These are phyloP conservation scores for Entamoeba dispar DNA, from an alignment of 208 protist species.

Conservation along the genomic window DNA sequence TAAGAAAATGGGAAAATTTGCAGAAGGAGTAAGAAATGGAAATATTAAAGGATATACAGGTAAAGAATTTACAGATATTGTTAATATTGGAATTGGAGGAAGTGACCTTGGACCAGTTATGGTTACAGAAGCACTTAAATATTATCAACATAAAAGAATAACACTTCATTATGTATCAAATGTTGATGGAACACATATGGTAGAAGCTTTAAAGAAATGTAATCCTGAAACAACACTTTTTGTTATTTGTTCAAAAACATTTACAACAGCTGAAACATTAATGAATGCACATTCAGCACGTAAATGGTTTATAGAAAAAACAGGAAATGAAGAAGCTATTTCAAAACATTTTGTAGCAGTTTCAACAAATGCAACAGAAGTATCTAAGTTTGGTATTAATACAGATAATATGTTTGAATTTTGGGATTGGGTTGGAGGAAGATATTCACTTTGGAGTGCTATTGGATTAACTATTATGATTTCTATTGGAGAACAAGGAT, in stretches of 20 bases:
- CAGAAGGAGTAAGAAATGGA: constrained; percentile 54
- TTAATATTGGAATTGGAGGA: constrained; percentile 86
- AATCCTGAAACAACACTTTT: constrained; percentile 72
- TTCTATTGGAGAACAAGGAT: constrained; percentile 69
- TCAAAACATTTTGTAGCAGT: constrained; percentile 83
- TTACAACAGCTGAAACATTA: constrained; percentile 80
- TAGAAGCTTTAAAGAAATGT: constrained; percentile 53
- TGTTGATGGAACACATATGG: constrained; percentile 75
- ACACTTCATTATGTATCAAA: constrained; percentile 77
- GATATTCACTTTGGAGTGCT: constrained; percentile 81
- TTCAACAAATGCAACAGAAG: constrained; percentile 64
- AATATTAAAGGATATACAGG: constrained; percentile 70
- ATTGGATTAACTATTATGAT: constrained; percentile 76
- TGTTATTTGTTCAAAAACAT: constrained; percentile 82
- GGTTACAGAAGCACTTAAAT: constrained; percentile 63
- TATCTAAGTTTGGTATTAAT: constrained; percentile 67
- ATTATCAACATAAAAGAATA: constrained; percentile 34
- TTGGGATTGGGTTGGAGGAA: constrained; percentile 87
- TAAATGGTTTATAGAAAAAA: constrained; percentile 18
- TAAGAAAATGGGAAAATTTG: constrained; percentile 61
- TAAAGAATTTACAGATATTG: constrained; percentile 67
- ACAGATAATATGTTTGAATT: constrained; percentile 82
- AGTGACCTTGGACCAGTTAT: constrained; percentile 77
- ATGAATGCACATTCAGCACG: constrained; percentile 65
- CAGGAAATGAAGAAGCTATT: constrained; percentile 34